Conservation (phyloP, 352 stramenopile genomes). For the Blastocystis sp. region DNA sequence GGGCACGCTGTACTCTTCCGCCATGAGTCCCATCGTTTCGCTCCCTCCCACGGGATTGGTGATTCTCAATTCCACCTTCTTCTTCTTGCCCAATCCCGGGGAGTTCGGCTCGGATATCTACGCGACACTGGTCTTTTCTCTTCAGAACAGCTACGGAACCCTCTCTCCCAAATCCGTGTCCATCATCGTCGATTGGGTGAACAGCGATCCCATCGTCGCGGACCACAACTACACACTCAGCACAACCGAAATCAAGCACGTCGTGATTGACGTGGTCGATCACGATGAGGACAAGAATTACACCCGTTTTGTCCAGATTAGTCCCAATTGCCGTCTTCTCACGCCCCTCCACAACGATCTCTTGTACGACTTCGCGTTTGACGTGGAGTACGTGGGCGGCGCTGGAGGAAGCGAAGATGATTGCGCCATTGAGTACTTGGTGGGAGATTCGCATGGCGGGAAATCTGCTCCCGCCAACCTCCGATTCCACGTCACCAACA, state of each 20-base stretch:
- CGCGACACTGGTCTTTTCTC: too few species aligned
- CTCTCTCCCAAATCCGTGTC: neutral
- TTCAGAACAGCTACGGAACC: constrained; percentile 27
- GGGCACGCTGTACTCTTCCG: constrained; percentile 21
- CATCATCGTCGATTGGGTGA: constrained; percentile 60
- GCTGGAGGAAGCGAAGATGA: neutral
- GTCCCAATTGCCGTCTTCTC: neutral
- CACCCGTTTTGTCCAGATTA: constrained; percentile 34
- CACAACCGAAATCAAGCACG: neutral
- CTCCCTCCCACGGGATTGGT: constrained; percentile 1
- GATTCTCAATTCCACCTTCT: constrained; percentile 10
- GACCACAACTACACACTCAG: constrained; percentile 4
- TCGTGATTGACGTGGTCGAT: constrained; percentile 25
- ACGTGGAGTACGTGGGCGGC: neutral
- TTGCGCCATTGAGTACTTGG: neutral
- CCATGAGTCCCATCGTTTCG: neutral
- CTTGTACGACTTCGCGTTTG: neutral
- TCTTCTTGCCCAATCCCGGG: neutral
- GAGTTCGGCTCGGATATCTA: constrained; percentile 6
- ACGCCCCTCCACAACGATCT: neutral
- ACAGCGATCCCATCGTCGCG: constrained; percentile 6
- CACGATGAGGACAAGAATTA: constrained; percentile 37
- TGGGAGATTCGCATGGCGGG: constrained; percentile 2
- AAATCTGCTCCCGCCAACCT: neutral
- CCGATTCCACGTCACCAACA: constrained; percentile 1